phyloP scores from a whole-genome alignment of 371 early-diverging fungal genomes.

The Mortierella sp. region DNA sequence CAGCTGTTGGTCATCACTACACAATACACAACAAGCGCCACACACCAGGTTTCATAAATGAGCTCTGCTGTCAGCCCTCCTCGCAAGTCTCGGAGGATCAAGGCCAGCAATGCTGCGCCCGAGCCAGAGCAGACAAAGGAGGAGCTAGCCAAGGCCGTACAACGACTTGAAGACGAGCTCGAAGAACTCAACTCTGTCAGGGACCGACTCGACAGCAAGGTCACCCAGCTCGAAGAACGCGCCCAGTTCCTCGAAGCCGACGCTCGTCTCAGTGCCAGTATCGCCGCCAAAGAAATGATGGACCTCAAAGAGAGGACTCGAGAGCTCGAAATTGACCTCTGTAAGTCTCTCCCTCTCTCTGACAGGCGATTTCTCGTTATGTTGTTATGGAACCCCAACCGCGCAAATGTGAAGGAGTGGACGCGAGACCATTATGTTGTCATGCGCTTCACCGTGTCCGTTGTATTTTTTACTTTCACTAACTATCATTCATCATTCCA shows the following conservation, averaged over 20 bases:
- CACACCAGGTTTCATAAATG: not conserved
- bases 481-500: not conserved
- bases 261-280: slow-evolving; percentile 45
- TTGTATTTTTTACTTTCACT: not conserved
- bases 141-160: slow-evolving; percentile 13
- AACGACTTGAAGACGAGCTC: slow-evolving; percentile 36
- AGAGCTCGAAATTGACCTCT: slow-evolving; percentile 49
- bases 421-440: no score
- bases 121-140: not conserved
- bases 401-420: no score
- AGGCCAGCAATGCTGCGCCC: not conserved
- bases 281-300: slow-evolving; percentile 39
- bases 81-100: slow-evolving; percentile 4
- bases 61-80: slow-evolving; percentile 2
- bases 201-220: slow-evolving; percentile 22
- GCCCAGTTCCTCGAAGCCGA: slow-evolving; percentile 43
- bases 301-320: slow-evolving; percentile 46
- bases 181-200: slow-evolving; percentile 31
- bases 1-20: not conserved
- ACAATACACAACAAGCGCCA: not conserved
- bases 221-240: slow-evolving; percentile 45
- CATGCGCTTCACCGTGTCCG: not conserved
- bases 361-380: not conserved
- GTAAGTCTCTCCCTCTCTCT: slow-evolving; percentile 21
- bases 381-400: not conserved